Evolutionary conservation across 2,329 filamentous ascomycete genomes (phyloP), one percentile per base, ranked within the genome.

Genomic region (Drechslerella stenobrocha): DNA sequence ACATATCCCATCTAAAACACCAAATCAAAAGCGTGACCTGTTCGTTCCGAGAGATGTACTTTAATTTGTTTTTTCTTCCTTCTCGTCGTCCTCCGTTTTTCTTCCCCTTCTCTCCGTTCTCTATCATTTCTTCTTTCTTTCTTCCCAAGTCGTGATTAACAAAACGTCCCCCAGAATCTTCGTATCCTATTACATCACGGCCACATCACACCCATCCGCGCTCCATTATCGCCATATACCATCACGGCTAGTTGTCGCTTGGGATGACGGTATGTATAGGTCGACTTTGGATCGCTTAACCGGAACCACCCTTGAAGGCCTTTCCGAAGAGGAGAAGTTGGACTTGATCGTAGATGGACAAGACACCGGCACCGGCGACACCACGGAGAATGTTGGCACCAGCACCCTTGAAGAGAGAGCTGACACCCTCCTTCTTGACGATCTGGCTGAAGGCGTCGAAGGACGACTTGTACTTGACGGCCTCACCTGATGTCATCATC

Each of bases 331-430:
- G 82, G 80, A 98, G 82, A 80, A 98, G 86, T 88, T 98, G 93
- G 81, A 89, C 89, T 86, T 97, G 92, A 81, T 98, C 93, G 84
- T 98, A 98, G 90, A 98, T 96, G 81, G 93, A 98, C 80, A 98
- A 86, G 79, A 98, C 93, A 98, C 93, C 93, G 84, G 93, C 93
- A 90, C 93, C 95, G 79, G 93, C 93, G 79, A 98, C 93, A 96
- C 93, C 95, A 96, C 93, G 93, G 83, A 98, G 93, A 79, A 98
- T 98, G 90, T 98, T 98, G 87, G 93, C 93, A 90, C 93, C 93
- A 79, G 93, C 93, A 91, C 93, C 93, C 90, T 98, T 98, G 91
- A 98, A 98, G 82, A 98, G 92, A 77, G 93, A 98, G 83, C 86
- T 89, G 82, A 95, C 83, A 86, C 93, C 93, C 85, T 97, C 93